Evolutionary conservation across 2,329 filamentous ascomycete species (phyloP), one percentile per base, ranked within the genome.

Genomic region (Amphichorda felina): DNA sequence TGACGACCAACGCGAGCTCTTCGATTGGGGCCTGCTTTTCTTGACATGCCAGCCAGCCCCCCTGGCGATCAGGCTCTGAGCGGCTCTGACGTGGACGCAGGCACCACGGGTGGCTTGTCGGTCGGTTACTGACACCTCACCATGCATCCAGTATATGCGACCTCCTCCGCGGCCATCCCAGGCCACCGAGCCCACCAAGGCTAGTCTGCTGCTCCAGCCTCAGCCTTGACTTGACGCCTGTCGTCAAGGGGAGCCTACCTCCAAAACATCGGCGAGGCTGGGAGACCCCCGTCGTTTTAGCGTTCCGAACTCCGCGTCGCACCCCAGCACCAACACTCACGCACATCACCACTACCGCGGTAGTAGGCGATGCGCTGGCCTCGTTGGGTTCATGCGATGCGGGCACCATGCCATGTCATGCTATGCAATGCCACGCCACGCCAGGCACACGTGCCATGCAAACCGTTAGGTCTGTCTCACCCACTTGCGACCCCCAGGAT

Each of bases 401-500:
- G 11, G 30, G 10, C 17, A 15, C 30, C 30, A 32, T 32, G 33
- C 25, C 33, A 15, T 35, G 33, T 18, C 33, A 35, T 35, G 33
- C 25, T 10, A 35, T 35, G 33, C 25, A 35, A 5, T 35, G 22
- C 33, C n/a, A 27, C 15, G 22, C 33, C n/a, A 27, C 15, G 40
- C 42, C 34, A 41, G 36, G 37, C 39, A 44, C 41, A 44, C 42
- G 42, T 44, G 42, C 18, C 31, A 35, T 41, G 30, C 30, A 13
- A 21, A 11, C 9, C 30, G 21, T 10, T 24, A 6, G 6, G 21
- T 10, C 21, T 24, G 21, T 24, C 8, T 26, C n/a, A n/a, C n/a
- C 8, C 24, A 31, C 10, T 31, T 4, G n/a, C 29, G 29, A 17
- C 10, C 21, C 21, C 21, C 10, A 24, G 21, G 6, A 6, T 24